Base-by-base conservation (phyloP, 768 basidiomycete genomes). In the Kwoniella botswanensis region DNA sequence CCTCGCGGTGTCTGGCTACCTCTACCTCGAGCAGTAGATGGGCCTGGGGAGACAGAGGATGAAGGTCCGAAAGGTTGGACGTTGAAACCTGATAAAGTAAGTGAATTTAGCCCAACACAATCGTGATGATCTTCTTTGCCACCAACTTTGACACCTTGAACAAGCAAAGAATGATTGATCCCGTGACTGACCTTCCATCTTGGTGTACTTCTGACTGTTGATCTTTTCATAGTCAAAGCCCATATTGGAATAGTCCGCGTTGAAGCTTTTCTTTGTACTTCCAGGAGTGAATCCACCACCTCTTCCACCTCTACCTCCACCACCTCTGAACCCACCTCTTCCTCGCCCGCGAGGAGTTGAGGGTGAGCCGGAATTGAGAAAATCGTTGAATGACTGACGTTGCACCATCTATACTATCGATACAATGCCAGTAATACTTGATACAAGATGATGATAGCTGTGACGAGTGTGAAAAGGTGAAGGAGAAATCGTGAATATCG, bases 171-270 rank as follows among this genome's bases (percentile, higher is more conserved):
- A 11, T 35, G 24, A 9, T 35, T 7, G 35, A 35, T 35, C 1
- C 35, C 35, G 35, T 26, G 26, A 58, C 76, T 61, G 54, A 81
- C 79, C 76, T 46, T 76, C 78, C 71, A 81, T 68, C 59, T 77
- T 79, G 21, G 72, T 72, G 63, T 79, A 79, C 42, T 63, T 71
- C 73, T 79, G 76, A 17, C 50, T 72, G 29, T 78, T 76, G 57
- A 81, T 66, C 22, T n/a, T 60, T 1, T 72, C 63, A 67, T 81
- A 81, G 54, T 79, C 71, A 53, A 79, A 77, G 0, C 67, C 65
- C 21, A 81, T 74, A 55, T 76, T 74, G 3, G 67, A 59, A 61
- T 79, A 81, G 54, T 81, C 80, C 2, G 73, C 59, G 52, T 71
- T 75, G 58, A 70, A 74, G 35, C 58, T 71, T 22, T 65, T 65